Conservation (phyloP, 169 alveolate species). For the Hepatocystis sp. region DNA sequence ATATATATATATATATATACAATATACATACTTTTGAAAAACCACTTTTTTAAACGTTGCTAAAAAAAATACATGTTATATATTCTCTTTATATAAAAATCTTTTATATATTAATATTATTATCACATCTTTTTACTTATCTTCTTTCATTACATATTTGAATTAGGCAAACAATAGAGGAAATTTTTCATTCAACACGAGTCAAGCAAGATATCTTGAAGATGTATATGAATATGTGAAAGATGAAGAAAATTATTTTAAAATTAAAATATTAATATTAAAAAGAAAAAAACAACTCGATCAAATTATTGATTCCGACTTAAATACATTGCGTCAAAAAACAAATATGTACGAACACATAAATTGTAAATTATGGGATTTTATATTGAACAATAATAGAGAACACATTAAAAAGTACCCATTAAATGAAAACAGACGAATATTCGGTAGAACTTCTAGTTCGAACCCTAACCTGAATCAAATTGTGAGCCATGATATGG, state of each 20-base stretch:
- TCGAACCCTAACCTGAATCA: too few species aligned
- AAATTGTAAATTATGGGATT: neutral
- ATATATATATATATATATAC: too few species aligned
- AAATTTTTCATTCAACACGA: neutral
- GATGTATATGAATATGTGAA: slow-evolving; percentile 8
- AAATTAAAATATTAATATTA: slow-evolving; percentile 61
- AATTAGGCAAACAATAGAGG: slow-evolving; percentile 37
- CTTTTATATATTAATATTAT: too few species aligned
- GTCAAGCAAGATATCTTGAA: slow-evolving; percentile 5
- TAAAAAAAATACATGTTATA: too few species aligned
- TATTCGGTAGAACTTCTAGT: too few species aligned
- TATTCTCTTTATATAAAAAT: too few species aligned
- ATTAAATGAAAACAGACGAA: too few species aligned
- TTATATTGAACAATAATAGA: too few species aligned
- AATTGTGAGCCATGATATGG: too few species aligned
- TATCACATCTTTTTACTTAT: neutral
- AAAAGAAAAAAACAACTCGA: slow-evolving; percentile 59
- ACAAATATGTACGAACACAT: neutral
- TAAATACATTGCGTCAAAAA: neutral
- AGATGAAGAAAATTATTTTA: slow-evolving; percentile 46
- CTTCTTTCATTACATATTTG: slow-evolving; percentile 6
- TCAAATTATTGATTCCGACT: slow-evolving; percentile 4
- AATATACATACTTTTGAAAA: too few species aligned
- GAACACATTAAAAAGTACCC: too few species aligned
- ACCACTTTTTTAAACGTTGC: too few species aligned